phyloP scores from a whole-genome alignment of 345 rosid species.

The Lepidium didymum region DNA sequence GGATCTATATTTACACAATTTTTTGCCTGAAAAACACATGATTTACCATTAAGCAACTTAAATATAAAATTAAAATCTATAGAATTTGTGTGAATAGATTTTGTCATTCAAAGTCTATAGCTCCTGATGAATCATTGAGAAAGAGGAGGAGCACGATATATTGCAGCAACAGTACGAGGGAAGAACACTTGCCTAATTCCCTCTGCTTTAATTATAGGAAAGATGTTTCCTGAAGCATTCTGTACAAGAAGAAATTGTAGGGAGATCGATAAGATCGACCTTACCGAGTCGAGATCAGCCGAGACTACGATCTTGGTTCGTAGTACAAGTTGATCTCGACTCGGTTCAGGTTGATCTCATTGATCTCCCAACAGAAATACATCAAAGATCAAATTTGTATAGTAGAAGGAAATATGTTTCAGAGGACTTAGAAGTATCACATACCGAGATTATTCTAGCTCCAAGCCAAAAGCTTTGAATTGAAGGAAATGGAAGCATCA shows the following conservation, averaged over 20 bases:
- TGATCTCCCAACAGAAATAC: neutral
- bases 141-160: conserved; percentile 22
- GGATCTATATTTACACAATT: neutral
- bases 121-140: conserved; percentile 5
- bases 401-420: neutral
- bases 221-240: conserved; percentile 42
- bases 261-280: too few relatives aligned
- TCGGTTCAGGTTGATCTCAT: too few relatives aligned
- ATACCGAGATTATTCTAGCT: conserved; percentile 25
- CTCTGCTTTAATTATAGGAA: conserved; percentile 41
- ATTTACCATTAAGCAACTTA: neutral
- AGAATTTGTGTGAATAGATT: neutral
- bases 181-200: conserved; percentile 48
- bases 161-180: conserved; percentile 23
- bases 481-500: conserved; percentile 33
- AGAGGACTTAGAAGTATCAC: neutral
- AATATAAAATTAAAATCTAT: neutral
- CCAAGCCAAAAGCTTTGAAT: conserved; percentile 29
- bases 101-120: neutral
- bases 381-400: neutral
- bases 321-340: too few relatives aligned
- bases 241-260: neutral
- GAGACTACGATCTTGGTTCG: too few relatives aligned
- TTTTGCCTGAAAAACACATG: neutral
- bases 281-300: too few relatives aligned